Base-by-base conservation (phyloP, 2,329 filamentous ascomycete species). In the Epicoccum sorghinum region DNA sequence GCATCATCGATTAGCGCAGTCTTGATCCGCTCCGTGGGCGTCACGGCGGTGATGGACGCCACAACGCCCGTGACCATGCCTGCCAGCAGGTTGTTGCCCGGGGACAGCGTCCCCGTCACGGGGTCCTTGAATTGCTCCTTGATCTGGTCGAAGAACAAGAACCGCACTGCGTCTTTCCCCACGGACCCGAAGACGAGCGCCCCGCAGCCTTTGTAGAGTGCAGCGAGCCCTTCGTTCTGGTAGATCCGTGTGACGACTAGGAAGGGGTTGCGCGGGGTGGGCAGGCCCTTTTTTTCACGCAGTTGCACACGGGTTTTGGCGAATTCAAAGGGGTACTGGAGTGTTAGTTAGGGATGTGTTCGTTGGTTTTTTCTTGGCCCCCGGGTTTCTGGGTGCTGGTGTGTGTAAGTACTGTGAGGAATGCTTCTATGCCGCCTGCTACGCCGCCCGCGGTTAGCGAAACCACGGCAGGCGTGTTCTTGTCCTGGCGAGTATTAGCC, bases 11-110 rank as follows among this genome's bases (percentile, higher is more conserved):
- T 87, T 6, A 89, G 67, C 0, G 86, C 86, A 1, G 87, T 89
- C 68, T 89, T 89, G 65, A 89, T 83, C 13, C 86, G 79, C 64
- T 89, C 87, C 0, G 85, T 87, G 0, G 87, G 87, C 2, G 86
- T 89, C 1, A 89, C 86, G 1, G 85, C 86, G n/a, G 83, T 79
- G 0, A 86, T 77, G 49, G 81, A 85, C 14, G 86, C 86, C 0
- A 86, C 79, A 0, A 85, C 79, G 0, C 87, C 87, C 0, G 85
- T 83, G 1, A 79, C 75, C 84, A 89, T 88, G 7, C 87, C 87
- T 4, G 86, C 86, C 0, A 84, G 65, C n/a, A 89, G 78, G 35
- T 84, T 86, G 2, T 82, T 75, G 0, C 77, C 64, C 0, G 85
- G 80, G 0, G 83, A 83, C 7, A 89, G 70, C 1, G 78, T 81